Evolutionary conservation across 108 stramenopile species (phyloP), one percentile per base, ranked within the genome.

Genomic region (Skeletonema marinoi): DNA sequence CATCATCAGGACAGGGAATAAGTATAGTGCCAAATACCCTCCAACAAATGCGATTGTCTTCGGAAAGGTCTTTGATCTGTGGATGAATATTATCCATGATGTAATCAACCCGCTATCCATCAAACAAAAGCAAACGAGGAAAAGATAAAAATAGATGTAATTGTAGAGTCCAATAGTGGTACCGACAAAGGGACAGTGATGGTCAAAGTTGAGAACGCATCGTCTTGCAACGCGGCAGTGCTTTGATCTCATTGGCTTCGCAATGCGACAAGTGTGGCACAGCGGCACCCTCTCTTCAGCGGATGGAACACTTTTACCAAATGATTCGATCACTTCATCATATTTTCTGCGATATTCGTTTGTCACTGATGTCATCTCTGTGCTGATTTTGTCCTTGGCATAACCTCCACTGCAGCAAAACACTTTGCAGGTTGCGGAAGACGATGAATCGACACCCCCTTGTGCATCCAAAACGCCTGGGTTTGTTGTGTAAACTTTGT

Each of bases 131-230:
- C 60, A 83, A 60, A 90, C 31, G 7, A 97, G 78, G 77, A 96
- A 97, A 14, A 88, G 59, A 54, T 88, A 97, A 78, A 99, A 99
- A 65, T 88, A 97, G 31, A 85, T 82, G 86, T 99, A 99, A 75
- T 99, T 99, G 87, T 93, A 89, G 13, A 94, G 82, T 38, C 98
- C 99, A 17, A 99, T 86, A 32, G 95, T 96, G 60, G 91, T 94
- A 70, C 96, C 96, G 21, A 99, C 93, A 74, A 98, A 99, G 17
- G 98, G 97, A 77, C 99, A 99, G 85, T 97, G 97, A 84, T 99
- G 99, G 84, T 99, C 99, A 85, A 99, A 99, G 50, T 92, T 36
- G 25, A 95, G 79, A 21, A 99, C 94, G 75, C 99, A 99, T 65
- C 90, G 80, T 33, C 93, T 70, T 21, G 85, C 81, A 48, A 90